Base-by-base conservation (phyloP, 805 yeast species). In the Pichia rugopelliculosa region DNA sequence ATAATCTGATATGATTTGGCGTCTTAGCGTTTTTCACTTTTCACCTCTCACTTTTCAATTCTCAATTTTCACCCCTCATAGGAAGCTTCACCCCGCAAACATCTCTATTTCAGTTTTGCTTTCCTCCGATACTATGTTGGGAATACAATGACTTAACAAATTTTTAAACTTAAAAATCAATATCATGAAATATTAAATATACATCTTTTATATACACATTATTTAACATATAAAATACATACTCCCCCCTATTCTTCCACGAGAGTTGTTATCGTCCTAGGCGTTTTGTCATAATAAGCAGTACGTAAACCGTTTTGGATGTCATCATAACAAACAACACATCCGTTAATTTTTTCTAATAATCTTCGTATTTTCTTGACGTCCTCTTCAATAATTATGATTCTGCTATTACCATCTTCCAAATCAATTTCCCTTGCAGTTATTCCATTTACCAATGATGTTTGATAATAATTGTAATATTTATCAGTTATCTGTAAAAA, bases 311-410 rank as follows among this genome's bases (percentile, higher is more conserved):
- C 22, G 13, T 18, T 30, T 17, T 44, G 42, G 2, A 44, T 22
- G n/a, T 17, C 37, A 11, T 44, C 39, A 34, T 18, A 44, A 5
- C 38, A 17, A 25, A 44, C 27, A 8, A 39, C 33, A 27, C 47
- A 44, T 11, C 42, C 47, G n/a, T 39, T 38, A 25, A 44, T 39
- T 23, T 38, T 44, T 34, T 44, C 42, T 24, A 38, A 33, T 6
- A 44, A 20, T 12, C 27, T 25, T n/a, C 47, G 15, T 30, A 30
- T 15, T n/a, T n/a, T 30, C 15, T 15, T 30, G n/a, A 30, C 34
- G 9, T n/a, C 18, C n/a, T 30, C 34, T 30, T 30, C 34, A 30
- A 30, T 18, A 30, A 30, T n/a, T 30, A 30, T 30, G n/a, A 30
- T n/a, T 30, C 34, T 30, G 15, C 5, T 6, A 30, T 6, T 36